Evolutionary conservation across 345 rosid genomes (phyloP).

Genomic region (Euphorbia lathyris): DNA sequence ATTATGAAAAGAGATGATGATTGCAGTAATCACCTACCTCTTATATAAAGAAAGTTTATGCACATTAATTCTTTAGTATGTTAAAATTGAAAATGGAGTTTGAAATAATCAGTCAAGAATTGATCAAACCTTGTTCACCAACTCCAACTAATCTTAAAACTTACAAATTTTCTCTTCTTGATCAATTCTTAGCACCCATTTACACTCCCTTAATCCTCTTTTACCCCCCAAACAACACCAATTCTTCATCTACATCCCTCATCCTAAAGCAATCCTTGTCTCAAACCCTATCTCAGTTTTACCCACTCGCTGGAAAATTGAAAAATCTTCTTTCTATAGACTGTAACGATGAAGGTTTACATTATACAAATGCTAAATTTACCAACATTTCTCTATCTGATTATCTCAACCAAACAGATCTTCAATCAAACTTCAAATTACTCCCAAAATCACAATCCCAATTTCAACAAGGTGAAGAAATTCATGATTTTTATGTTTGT

Average conservation of each 20-base stretch:
- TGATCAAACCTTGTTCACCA: neutral
- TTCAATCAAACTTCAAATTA: neutral
- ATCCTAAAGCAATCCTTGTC: constrained; percentile 8
- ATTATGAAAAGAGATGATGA: too few species aligned
- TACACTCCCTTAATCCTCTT: neutral
- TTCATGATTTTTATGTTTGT: neutral
- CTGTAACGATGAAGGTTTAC: constrained; percentile 3
- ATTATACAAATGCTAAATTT: neutral
- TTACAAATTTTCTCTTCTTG: neutral
- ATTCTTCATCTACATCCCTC: constrained; percentile 22
- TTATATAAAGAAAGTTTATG: too few species aligned
- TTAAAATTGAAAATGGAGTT: neutral
- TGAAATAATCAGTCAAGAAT: neutral
- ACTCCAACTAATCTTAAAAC: neutral
- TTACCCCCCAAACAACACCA: neutral
- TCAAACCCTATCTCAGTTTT: constrained; percentile 3
- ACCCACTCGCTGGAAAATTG: constrained; percentile 13
- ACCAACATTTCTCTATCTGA: neutral
- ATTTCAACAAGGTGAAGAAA: neutral
- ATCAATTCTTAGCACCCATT: neutral
- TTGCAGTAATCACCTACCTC: too few species aligned
- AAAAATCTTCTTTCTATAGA: constrained; percentile 4
- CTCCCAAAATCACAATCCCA: neutral
- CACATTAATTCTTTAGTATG: too few species aligned
- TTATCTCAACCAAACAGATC: neutral